Conservation (phyloP, 768 basidiomycete genomes). For the Tulasnella sp. region DNA sequence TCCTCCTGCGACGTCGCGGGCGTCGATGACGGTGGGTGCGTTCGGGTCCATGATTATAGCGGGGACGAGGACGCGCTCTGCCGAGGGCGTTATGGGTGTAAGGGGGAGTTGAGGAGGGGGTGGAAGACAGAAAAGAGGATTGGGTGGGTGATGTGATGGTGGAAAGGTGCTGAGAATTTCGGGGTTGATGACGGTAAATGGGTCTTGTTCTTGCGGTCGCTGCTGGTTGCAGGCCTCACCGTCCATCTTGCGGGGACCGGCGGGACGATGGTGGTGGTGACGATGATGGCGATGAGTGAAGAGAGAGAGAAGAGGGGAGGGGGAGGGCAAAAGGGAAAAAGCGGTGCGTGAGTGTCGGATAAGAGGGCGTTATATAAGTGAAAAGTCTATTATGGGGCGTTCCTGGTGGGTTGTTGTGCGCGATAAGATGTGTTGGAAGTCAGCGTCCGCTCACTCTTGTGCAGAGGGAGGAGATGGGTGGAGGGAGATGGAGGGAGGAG, state of each 20-base stretch:
- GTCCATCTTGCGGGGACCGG: background rate
- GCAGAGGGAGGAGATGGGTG: background rate
- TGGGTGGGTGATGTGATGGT: background rate
- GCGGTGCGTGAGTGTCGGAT: background rate
- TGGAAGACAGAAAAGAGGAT: background rate
- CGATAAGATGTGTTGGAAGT: background rate
- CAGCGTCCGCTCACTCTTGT: slow-evolving; percentile 6
- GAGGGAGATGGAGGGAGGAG: background rate
- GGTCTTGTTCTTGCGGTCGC: background rate
- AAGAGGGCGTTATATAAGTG: background rate
- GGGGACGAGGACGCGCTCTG: background rate
- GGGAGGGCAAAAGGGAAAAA: background rate
- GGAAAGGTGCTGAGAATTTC: background rate
- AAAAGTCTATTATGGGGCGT: background rate
- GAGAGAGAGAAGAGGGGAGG: background rate
- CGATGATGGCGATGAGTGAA: background rate
- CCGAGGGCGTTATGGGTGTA: background rate
- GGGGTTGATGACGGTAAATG: background rate
- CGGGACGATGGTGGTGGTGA: background rate
- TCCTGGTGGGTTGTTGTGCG: background rate
- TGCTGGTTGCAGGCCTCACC: background rate
- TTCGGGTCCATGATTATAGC: background rate
- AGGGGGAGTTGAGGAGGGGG: background rate
- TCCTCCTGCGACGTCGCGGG: background rate
- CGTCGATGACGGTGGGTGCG: background rate